Percentiles rank a stretch among this genome's conserved stretches.
phyloP scores from a whole-genome alignment of 139 green algal species.

The Haematococcus sp. region DNA sequence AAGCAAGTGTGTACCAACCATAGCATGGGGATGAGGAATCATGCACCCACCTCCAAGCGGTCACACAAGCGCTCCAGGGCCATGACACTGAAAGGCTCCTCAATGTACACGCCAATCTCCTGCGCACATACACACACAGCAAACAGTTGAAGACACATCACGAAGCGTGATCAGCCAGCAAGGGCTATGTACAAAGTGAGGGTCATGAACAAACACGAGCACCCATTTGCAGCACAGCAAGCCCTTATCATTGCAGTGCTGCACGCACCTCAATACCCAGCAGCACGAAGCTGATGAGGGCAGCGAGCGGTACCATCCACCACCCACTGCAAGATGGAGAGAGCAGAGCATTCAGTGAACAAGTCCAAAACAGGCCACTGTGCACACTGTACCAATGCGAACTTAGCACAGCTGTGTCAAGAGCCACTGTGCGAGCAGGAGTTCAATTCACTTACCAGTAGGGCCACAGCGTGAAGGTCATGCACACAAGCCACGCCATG shows the following conservation, averaged over 20 bases:
- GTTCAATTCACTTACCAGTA: background rate
- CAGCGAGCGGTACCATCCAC: conserved; percentile 14
- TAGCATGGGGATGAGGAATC: too few relatives aligned
- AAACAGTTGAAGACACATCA: background rate
- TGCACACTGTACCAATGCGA: background rate
- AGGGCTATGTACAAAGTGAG: too few relatives aligned
- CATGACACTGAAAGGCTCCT: conserved; percentile 24
- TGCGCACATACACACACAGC: background rate
- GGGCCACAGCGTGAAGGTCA: conserved; percentile 35
- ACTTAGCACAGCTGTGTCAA: too few relatives aligned
- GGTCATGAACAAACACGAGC: too few relatives aligned
- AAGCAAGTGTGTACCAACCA: too few relatives aligned
- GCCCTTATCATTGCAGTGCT: too few relatives aligned
- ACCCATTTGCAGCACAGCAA: too few relatives aligned
- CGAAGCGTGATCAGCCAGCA: too few relatives aligned
- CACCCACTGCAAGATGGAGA: background rate
- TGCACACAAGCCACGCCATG: conserved; percentile 51
- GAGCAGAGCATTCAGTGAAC: too few relatives aligned
- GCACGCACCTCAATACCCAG: conserved; percentile 54
- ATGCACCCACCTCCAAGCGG: background rate
- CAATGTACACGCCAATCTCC: conserved; percentile 54
- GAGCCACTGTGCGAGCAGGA: too few relatives aligned
- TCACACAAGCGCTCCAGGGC: conserved; percentile 12
- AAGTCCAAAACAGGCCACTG: too few relatives aligned
- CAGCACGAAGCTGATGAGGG: conserved; percentile 59